Evolutionary conservation across 495 filamentous ascomycete species (phyloP), one percentile per base, ranked within the genome.

Genomic region (Annulohypoxylon bovei): DNA sequence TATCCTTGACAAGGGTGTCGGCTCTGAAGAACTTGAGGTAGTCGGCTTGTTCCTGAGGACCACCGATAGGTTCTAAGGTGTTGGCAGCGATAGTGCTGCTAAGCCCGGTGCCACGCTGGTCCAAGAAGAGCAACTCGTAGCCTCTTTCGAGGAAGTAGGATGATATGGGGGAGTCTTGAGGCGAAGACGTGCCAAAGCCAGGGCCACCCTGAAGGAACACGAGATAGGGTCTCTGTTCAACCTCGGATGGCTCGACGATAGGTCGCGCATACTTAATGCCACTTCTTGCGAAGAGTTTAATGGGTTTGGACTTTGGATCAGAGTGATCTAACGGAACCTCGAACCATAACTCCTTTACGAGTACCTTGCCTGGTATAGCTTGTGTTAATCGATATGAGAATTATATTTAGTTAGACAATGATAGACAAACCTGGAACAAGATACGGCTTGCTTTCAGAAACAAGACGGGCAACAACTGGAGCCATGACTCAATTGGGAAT

Each of bases 1-100:
- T 93, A 71, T 98, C 95, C 53, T 87, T 88, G 32, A 98, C 94
- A 50, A 93, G 94, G 67, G 84, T 94, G 79, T 97, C 94, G 12
- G 95, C 95, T 25, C 95, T 88, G 80, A 97, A 97, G 37, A 88
- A 81, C 81, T 93, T 94, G 47, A 98, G 82, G 69, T 96, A 96
- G 56, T 89, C 85, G 28, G 91, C 92, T 78, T 98, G 94, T 25
- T 71, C 66, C 30, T 83, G 75, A 6, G 87, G 84, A 70, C 86
- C 83, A 3, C 92, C 92, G 66, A 90, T 82, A 9, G 84, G 79
- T 32, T 87, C 86, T 2, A 97, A 82, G 0, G 89, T 91, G 20
- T 83, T 83, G 7, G 91, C 88, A 8, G 92, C 89, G 47, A 98
- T 82, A 0, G 94, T 90, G 1, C 86, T 90, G 77, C 92, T 95